A percentile compares a stretch with the other conserved stretches of the same genome.
phyloP scores from a whole-genome alignment of 495 filamentous ascomycete species.

The Emericellopsis terricola region DNA sequence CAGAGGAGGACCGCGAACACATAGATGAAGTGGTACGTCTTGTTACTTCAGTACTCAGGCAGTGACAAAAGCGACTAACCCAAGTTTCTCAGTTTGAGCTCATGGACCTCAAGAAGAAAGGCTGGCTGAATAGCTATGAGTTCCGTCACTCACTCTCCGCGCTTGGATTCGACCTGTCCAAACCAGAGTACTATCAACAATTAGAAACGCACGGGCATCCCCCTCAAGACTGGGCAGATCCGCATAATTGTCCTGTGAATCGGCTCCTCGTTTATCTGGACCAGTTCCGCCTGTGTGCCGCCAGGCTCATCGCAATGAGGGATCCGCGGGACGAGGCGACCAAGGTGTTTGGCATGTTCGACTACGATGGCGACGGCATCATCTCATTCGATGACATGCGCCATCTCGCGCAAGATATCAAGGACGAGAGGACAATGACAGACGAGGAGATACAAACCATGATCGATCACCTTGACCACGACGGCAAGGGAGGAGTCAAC shows the following conservation, averaged over 20 bases:
- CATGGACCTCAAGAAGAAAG: conserved; percentile 86
- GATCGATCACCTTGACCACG: conserved; percentile 91
- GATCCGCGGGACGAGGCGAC: conserved; percentile 77
- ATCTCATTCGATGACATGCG: conserved; percentile 66
- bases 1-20: conserved; percentile 76
- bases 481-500: conserved; percentile 69
- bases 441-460: conserved; percentile 79
- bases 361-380: conserved; percentile 43
- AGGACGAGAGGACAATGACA: conserved; percentile 49
- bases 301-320: conserved; percentile 51
- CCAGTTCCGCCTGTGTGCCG: conserved; percentile 52
- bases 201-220: conserved; percentile 57
- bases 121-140: conserved; percentile 81
- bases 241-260: conserved; percentile 12
- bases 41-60: background rate
- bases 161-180: conserved; percentile 74
- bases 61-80: conserved; percentile 4
- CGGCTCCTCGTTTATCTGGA: conserved; percentile 1
- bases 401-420: conserved; percentile 66
- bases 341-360: conserved; percentile 74
- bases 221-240: conserved; percentile 15
- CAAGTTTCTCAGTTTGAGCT: conserved; percentile 49
- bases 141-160: conserved; percentile 87
- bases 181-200: conserved; percentile 59
- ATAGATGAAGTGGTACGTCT: conserved; percentile 71